Base-by-base conservation (phyloP, 2,329 filamentous ascomycete genomes). In the Fusarium sp. region DNA sequence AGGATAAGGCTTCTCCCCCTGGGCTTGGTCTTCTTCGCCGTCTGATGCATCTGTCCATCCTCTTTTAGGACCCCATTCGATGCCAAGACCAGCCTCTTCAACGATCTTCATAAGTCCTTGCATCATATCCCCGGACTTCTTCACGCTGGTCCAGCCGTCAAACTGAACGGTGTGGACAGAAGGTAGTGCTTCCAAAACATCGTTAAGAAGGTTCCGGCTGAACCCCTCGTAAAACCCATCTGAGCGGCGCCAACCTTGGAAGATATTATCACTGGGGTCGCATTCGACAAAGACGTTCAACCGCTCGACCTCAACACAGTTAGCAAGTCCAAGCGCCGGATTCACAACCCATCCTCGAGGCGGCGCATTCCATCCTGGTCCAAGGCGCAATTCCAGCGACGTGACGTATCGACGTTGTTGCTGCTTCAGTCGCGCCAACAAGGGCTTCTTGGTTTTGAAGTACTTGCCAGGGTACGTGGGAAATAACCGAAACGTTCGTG, bases 221-320 rank as follows among this genome's bases (percentile, higher is more conserved):
- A 93, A 94, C 7, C 77, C 78, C 62, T 92, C 91, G 73, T 92
- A 94, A 67, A 91, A 93, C 2, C 89, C 87, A 25, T 89, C 85
- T 2, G 84, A 83, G 25, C 85, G 84, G 15, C 90, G 85, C 71
- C 91, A 94, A 0, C 90, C 91, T 55, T 87, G 85, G 71, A 92
- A 93, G 20, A 88, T 80, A 27, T 82, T 83, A 70, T 90, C 85
- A 52, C 88, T 91, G 0, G 92, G 91, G 72, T 94, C 92, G 66
- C 86, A 87, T 76, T 94, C 88, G 23, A 93, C 87, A 73, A 92
- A 92, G 13, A 94, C 85, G 25, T 84, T 87, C 47, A 94, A 76
- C 15, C 81, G 82, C 30, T 84, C 82, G 20, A 91, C 84, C 47
- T 83, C 87, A 57, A 78, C 78, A 75, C 88, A 91, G 50, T 92